Conservation (phyloP, 2,329 filamentous ascomycete species). For the Penicillium fuscoglaucum region DNA sequence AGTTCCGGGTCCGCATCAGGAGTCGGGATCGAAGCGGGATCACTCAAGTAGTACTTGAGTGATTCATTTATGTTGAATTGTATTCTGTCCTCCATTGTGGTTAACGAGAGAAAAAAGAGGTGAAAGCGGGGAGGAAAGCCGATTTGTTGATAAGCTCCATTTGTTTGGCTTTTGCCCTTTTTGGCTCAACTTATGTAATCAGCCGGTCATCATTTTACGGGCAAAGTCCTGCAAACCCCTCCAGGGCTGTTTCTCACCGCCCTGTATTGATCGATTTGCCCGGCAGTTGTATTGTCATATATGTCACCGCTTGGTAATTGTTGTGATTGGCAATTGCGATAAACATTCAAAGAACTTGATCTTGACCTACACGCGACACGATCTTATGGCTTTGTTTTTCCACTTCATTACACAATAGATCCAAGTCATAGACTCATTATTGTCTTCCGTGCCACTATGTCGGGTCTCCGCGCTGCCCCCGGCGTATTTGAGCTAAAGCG, state of each 20-base stretch:
- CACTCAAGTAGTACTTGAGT: slow-evolving; percentile 94
- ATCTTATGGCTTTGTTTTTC: not conserved
- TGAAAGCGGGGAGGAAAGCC: slow-evolving; percentile 19
- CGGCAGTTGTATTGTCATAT: not conserved
- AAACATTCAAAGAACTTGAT: not conserved
- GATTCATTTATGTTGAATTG: slow-evolving; percentile 96
- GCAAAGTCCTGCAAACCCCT: not conserved
- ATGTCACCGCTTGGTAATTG: slow-evolving; percentile 7
- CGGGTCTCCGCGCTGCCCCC: slow-evolving; percentile 26
- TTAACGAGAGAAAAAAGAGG: slow-evolving; percentile 11
- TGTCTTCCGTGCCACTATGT: slow-evolving; percentile 23
- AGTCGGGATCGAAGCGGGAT: slow-evolving; percentile 78
- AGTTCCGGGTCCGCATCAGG: slow-evolving; percentile 81
- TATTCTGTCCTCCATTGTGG: slow-evolving; percentile 63
- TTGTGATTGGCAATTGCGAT: slow-evolving; percentile 7
- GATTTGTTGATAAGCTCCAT: slow-evolving; percentile 22
- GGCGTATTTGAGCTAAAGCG: slow-evolving; percentile 29
- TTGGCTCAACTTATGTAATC: slow-evolving; percentile 11
- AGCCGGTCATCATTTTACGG: not conserved
- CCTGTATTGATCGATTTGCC: slow-evolving; percentile 4
- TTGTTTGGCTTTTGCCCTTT: slow-evolving; percentile 34
- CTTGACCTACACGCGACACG: not conserved
- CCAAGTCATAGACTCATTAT: not conserved
- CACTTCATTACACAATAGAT: not conserved
- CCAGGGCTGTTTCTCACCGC: not conserved